Percentiles rank a stretch among this genome's conserved stretches.
Evolutionary conservation across 2,329 filamentous ascomycete species (phyloP).

Genomic region (Phyllosticta paracitricarpa): DNA sequence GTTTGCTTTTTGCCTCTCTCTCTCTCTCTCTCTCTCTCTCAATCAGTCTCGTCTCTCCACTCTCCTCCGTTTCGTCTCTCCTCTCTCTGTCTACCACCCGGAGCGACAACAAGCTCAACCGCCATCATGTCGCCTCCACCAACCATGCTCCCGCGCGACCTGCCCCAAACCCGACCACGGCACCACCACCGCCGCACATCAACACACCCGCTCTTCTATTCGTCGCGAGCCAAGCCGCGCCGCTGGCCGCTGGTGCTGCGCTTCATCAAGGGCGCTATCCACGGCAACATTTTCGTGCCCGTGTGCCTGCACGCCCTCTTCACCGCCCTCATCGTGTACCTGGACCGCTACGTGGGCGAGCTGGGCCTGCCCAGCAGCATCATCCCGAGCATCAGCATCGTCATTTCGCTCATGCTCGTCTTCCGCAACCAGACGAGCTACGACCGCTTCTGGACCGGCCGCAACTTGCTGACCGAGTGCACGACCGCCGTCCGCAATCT

Average conservation of each 20-base stretch:
- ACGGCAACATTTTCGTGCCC: conserved; percentile 47
- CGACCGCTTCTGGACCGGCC: conserved; percentile 54
- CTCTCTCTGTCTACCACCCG: background rate
- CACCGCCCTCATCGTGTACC: conserved; percentile 48
- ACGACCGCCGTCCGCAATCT: conserved; percentile 51
- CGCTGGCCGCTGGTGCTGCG: conserved; percentile 55
- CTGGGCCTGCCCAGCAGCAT: conserved; percentile 50
- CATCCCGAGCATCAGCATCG: conserved; percentile 53
- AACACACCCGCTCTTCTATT: conserved; percentile 37
- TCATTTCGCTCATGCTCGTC: conserved; percentile 58
- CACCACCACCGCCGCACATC: conserved; percentile 19
- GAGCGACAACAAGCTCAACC: background rate
- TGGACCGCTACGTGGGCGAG: conserved; percentile 42
- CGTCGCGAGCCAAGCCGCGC: conserved; percentile 36
- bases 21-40: background rate
- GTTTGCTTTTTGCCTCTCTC: background rate
- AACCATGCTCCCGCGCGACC: background rate
- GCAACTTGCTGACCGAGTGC: conserved; percentile 47
- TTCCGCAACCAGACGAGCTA: conserved; percentile 57
- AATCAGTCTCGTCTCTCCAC: background rate
- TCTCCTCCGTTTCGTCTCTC: background rate
- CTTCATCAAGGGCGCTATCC: conserved; percentile 55
- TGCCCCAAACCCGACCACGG: background rate
- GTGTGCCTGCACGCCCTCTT: conserved; percentile 49
- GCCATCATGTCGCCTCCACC: background rate